Evolutionary conservation across 1,284 basidiomycete species (phyloP).

Genomic region (Moesziomyces sp.): DNA sequence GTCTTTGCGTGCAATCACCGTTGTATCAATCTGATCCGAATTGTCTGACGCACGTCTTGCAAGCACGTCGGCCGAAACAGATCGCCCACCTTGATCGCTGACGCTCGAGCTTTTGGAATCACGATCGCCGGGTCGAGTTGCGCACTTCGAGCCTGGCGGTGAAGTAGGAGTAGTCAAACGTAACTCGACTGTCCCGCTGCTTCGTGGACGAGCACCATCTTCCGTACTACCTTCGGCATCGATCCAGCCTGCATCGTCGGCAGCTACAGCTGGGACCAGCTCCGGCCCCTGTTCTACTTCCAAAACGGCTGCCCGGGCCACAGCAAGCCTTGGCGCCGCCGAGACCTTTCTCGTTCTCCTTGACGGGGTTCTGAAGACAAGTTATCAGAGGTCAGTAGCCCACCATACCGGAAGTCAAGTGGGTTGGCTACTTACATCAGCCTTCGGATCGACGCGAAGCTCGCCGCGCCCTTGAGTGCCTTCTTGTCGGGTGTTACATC

Average conservation of each 20-base stretch:
- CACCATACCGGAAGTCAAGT: too few relatives aligned
- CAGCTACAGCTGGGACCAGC: neutral
- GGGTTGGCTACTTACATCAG: slow-evolving; percentile 21
- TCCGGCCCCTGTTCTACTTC: slow-evolving; percentile 18
- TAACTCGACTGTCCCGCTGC: neutral
- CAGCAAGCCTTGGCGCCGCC: slow-evolving; percentile 7
- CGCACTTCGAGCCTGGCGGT: too few relatives aligned
- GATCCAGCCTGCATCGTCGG: slow-evolving; percentile 10
- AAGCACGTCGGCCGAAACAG: too few relatives aligned
- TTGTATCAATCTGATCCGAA: too few relatives aligned
- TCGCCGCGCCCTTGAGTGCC: slow-evolving; percentile 13
- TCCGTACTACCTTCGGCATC: slow-evolving; percentile 13
- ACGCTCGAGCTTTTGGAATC: too few relatives aligned
- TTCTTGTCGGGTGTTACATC: slow-evolving; percentile 20
- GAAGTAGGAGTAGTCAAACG: neutral
- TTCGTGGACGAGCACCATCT: neutral
- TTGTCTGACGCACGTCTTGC: too few relatives aligned
- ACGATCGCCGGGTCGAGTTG: too few relatives aligned
- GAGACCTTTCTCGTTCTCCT: slow-evolving; percentile 27
- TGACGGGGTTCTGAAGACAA: slow-evolving; percentile 20
- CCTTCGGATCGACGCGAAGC: slow-evolving; percentile 27
- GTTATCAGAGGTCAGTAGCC: too few relatives aligned
- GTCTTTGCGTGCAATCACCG: too few relatives aligned
- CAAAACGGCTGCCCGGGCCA: slow-evolving; percentile 4
- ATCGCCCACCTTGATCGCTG: too few relatives aligned